Percentiles rank a stretch among this genome's conserved stretches.
Conservation (phyloP, 176 grass and related monocot genomes). For the Bothriochloa decipiens region DNA sequence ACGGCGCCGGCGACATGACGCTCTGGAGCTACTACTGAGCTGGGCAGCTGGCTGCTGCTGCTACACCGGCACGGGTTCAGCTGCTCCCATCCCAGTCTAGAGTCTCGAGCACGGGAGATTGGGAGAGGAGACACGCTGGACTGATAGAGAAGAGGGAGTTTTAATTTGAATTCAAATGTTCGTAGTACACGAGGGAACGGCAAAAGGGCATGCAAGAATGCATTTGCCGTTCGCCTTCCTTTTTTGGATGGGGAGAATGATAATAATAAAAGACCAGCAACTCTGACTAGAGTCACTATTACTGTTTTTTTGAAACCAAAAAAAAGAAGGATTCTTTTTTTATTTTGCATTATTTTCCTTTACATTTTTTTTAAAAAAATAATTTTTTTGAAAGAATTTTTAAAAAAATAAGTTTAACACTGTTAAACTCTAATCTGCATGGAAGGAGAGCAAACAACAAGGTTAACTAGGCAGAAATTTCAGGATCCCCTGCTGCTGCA, state of each 20-base stretch:
- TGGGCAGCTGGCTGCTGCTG: too few relatives aligned
- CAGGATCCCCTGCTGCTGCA: too few relatives aligned
- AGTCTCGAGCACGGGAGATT: neutral
- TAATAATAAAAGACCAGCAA: neutral
- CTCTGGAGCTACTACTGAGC: constrained; percentile 75
- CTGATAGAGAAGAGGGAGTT: neutral
- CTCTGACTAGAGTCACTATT: neutral
- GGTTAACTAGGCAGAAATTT: neutral
- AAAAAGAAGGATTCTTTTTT: neutral
- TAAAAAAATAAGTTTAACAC: too few relatives aligned
- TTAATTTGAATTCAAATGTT: neutral
- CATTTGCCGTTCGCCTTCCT: neutral
- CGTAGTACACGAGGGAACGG: constrained; percentile 34
- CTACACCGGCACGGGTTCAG: neutral
- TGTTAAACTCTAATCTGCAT: neutral
- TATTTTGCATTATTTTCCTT: too few relatives aligned
- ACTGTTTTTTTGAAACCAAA: neutral
- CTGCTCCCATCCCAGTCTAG: neutral
- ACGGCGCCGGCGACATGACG: constrained; percentile 35
- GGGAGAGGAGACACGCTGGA: neutral
- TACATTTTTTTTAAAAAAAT: too few relatives aligned
- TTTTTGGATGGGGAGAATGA: neutral
- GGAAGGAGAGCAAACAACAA: neutral
- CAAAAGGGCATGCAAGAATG: neutral
- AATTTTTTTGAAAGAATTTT: too few relatives aligned